Conservation (phyloP, 148 eudicot species). For the Pouteria glomerata region DNA sequence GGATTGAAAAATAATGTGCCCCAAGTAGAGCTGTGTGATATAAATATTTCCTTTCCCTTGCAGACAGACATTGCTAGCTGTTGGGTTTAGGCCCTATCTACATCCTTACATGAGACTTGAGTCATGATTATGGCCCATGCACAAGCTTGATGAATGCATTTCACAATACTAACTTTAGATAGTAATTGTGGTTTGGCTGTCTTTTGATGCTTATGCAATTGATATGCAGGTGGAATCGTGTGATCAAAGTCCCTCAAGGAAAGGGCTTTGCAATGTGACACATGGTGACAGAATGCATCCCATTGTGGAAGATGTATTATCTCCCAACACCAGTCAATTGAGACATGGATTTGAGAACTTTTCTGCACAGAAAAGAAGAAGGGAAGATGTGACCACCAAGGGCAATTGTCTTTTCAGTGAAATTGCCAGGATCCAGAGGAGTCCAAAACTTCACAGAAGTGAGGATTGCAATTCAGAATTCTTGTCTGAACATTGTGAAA, state of each 20-base stretch:
- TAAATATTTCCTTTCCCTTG: background rate
- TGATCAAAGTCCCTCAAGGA: slow-evolving; percentile 27
- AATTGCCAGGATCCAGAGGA: slow-evolving; percentile 19
- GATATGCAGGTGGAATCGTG: slow-evolving; percentile 19
- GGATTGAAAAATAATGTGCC: background rate
- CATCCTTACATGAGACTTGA: too few species aligned
- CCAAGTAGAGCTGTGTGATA: background rate
- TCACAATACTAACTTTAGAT: background rate
- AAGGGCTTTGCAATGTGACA: slow-evolving; percentile 18
- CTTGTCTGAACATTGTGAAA: slow-evolving; percentile 10
- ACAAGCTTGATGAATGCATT: slow-evolving; percentile 6
- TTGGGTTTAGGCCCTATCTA: too few species aligned
- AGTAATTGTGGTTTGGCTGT: background rate
- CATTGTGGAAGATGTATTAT: slow-evolving; percentile 18
- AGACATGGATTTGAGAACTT: slow-evolving; percentile 21
- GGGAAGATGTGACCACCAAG: slow-evolving; percentile 28
- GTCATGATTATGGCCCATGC: background rate
- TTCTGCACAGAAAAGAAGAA: slow-evolving; percentile 43
- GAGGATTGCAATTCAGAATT: slow-evolving; percentile 20
- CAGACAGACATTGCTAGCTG: background rate
- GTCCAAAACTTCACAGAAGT: slow-evolving; percentile 39
- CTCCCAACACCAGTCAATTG: slow-evolving; percentile 27
- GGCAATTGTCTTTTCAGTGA: slow-evolving; percentile 29
- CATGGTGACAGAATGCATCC: slow-evolving; percentile 16
- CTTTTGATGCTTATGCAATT: background rate